Conservation (phyloP, 1,284 basidiomycete genomes). For the Trichosporon ovoides region DNA sequence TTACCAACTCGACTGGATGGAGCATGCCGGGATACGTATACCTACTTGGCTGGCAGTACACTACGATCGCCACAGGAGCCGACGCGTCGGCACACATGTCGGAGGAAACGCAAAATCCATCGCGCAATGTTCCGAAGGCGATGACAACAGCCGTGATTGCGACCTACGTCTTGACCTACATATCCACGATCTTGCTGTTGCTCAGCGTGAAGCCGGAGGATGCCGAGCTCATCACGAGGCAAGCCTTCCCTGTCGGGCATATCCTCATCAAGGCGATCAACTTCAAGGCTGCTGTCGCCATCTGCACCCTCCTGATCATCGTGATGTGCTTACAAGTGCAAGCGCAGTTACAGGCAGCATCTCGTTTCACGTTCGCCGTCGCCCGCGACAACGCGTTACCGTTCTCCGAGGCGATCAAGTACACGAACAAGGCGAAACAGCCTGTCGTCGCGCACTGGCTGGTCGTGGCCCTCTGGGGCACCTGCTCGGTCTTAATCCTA, state of each 20-base stretch:
- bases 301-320: slow-evolving; percentile 34
- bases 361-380: slow-evolving; percentile 46
- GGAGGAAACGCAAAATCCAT: slow-evolving; percentile 47
- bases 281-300: slow-evolving; percentile 29
- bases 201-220: slow-evolving; percentile 38
- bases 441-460: slow-evolving; percentile 45
- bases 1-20: slow-evolving; percentile 35
- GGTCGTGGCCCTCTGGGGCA: slow-evolving; percentile 31
- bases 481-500: slow-evolving; percentile 32
- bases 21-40: slow-evolving; percentile 36
- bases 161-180: slow-evolving; percentile 43
- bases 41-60: slow-evolving; percentile 43
- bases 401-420: slow-evolving; percentile 37
- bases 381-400: slow-evolving; percentile 48
- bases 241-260: slow-evolving; percentile 42
- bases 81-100: slow-evolving; percentile 33
- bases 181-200: slow-evolving; percentile 42
- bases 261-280: slow-evolving; percentile 40
- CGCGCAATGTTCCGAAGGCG: slow-evolving; percentile 45
- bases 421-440: slow-evolving; percentile 36
- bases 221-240: slow-evolving; percentile 23
- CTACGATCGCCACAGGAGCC: slow-evolving; percentile 41
- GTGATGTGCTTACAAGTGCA: slow-evolving; percentile 41
- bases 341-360: slow-evolving; percentile 47
- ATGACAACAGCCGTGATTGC: slow-evolving; percentile 37